phyloP scores from a whole-genome alignment of 768 basidiomycete genomes.

The Auricularia cornea region DNA sequence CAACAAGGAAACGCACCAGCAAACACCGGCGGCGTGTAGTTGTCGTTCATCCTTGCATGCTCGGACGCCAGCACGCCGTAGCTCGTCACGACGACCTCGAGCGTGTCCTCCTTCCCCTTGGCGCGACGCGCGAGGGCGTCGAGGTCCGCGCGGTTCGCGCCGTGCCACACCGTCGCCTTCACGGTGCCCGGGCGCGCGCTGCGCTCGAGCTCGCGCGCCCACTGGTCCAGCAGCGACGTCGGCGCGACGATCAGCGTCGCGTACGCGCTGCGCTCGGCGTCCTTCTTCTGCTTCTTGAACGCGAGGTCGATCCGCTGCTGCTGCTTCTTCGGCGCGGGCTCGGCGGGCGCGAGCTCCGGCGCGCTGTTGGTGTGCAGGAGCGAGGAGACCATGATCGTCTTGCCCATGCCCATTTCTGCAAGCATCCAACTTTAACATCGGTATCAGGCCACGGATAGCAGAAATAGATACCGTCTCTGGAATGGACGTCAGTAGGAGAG shows the following conservation, averaged over 20 bases:
- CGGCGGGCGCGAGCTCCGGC: slow-evolving; percentile 27
- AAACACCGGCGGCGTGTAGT: slow-evolving; percentile 49
- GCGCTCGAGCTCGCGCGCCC: slow-evolving; percentile 87
- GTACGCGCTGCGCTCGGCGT: slow-evolving; percentile 29
- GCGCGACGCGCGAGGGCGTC: slow-evolving; percentile 31
- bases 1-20: slow-evolving; percentile 41
- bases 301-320: slow-evolving; percentile 56
- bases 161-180: slow-evolving; percentile 75
- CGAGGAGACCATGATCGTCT: slow-evolving; percentile 88
- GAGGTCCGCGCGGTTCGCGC: slow-evolving; percentile 72
- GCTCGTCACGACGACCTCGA: slow-evolving; percentile 82
- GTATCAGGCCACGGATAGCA: no score
- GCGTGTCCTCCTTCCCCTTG: slow-evolving; percentile 41
- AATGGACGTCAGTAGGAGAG: slow-evolving; percentile 4
- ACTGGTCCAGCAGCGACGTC: slow-evolving; percentile 83
- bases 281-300: slow-evolving; percentile 33
- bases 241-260: slow-evolving; percentile 91
- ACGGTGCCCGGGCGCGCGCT: slow-evolving; percentile 65
- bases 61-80: slow-evolving; percentile 91
- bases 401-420: slow-evolving; percentile 82
- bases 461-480: slow-evolving; percentile 25
- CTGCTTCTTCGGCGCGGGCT: slow-evolving; percentile 31
- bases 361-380: slow-evolving; percentile 73
- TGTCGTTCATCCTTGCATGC: slow-evolving; percentile 48
- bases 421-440: background rate